Base-by-base conservation (phyloP, 306 rosid genomes). In the Cicer cuneatum region DNA sequence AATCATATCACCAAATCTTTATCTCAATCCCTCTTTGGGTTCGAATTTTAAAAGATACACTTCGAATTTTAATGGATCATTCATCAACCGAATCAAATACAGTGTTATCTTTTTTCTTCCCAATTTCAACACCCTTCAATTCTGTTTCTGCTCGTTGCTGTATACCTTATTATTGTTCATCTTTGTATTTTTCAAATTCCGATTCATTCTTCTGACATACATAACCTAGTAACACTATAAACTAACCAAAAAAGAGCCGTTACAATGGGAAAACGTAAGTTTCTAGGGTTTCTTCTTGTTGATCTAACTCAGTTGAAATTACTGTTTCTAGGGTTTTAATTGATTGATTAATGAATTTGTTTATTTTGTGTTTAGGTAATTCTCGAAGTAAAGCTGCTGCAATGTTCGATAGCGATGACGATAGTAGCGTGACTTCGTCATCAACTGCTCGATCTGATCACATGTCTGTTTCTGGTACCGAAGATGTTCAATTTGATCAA, bases 261-360 rank as follows among this genome's bases (percentile, higher is more conserved):
- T 83, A 2, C 71, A 46, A 94, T 94, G 98, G 98, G 98, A 80
- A 94, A 87, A 60, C 96, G 97, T 94, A 80, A 94, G 91, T 82
- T 48, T 15, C 6, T 13, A 75, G 84, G 73, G 68, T 62, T 69
- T 79, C 45, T 21, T 33, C 33, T 48, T 41, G 2, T 74, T 64
- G 60, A 68, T 59, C 52, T 7, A 39, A 10, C 33, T 72, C 38
- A 9, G 42, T 52, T 63, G 1, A 19, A 60, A 39, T 63, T 1
- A 16, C 5, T 66, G 15, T 0, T 15, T 66, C 35, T 33, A 18
- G 14, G 0, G 7, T 18, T 49, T 48, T 60, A 5, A 14, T 21
- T n/a, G 5, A 10, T 69, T 39, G 10, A 39, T 57, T 52, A 8
- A 64, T 69, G 19, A 5, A 24, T 74, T 15, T 38, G 11, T 72